These are phyloP conservation scores for Abrus precatorius DNA, from an alignment of 306 rosid genomes.

Conservation along the genomic window DNA sequence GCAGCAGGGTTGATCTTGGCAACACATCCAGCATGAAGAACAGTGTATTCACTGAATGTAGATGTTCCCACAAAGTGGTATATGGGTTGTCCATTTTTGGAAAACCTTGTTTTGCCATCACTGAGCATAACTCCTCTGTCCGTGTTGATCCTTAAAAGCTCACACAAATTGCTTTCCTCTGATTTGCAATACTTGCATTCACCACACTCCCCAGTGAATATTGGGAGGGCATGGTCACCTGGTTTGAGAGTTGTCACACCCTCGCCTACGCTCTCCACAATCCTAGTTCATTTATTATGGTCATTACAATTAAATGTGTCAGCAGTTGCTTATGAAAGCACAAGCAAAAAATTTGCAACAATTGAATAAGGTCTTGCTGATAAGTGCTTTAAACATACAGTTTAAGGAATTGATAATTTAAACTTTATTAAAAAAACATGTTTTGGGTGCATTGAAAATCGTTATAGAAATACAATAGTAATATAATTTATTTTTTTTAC, in stretches of 20 bases:
- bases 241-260: constrained; percentile 59
- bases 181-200: constrained; percentile 71
- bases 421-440: too few species aligned
- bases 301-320: not conserved
- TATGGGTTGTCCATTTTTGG: constrained; percentile 69
- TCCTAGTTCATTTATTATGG: constrained; percentile 14
- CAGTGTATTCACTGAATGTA: constrained; percentile 77
- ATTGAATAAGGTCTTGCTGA: too few species aligned
- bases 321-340: not conserved
- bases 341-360: not conserved
- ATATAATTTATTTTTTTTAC: too few species aligned
- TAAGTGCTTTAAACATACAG: too few species aligned
- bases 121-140: constrained; percentile 69
- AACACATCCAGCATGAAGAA: constrained; percentile 67
- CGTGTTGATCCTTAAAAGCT: constrained; percentile 68
- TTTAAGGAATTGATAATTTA: too few species aligned
- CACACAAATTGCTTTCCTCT: constrained; percentile 78
- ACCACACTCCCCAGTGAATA: constrained; percentile 78
- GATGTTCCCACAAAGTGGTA: constrained; percentile 80
- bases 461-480: too few species aligned
- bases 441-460: too few species aligned
- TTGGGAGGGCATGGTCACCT: constrained; percentile 62
- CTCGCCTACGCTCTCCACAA: constrained; percentile 66
- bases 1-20: constrained; percentile 77
- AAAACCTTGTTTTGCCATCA: constrained; percentile 67